phyloP scores from a whole-genome alignment of 148 eudicot genomes.

The Camellia japonica region DNA sequence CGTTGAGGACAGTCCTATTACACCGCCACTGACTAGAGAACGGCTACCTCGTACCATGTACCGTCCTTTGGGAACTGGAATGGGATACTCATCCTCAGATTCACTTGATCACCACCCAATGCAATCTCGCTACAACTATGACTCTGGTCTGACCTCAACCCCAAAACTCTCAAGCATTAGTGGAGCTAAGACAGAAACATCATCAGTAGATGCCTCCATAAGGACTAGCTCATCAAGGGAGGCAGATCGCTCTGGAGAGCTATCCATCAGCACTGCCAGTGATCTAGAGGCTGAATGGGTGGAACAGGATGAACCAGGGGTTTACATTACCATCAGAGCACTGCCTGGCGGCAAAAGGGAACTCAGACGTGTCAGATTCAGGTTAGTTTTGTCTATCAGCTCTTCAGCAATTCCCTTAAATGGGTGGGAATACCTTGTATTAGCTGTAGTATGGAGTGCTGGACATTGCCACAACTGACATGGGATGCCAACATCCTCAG shows the following conservation, averaged over 20 bases:
- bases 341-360: conserved; percentile 84
- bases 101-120: conserved; percentile 76
- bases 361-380: conserved; percentile 97
- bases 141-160: conserved; percentile 70
- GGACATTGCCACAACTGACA: too few species aligned
- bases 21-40: conserved; percentile 82
- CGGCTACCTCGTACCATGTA: conserved; percentile 59
- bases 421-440: background rate
- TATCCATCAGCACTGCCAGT: conserved; percentile 86
- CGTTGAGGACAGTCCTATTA: conserved; percentile 61
- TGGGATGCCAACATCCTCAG: too few species aligned
- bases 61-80: conserved; percentile 46
- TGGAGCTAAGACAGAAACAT: conserved; percentile 73
- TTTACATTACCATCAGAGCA: conserved; percentile 87
- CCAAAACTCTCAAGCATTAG: conserved; percentile 86
- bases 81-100: conserved; percentile 81
- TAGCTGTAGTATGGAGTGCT: background rate
- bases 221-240: conserved; percentile 79
- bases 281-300: conserved; percentile 93
- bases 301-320: conserved; percentile 96
- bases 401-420: background rate
- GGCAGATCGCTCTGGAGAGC: conserved; percentile 81
- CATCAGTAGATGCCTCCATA: conserved; percentile 74
- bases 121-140: conserved; percentile 47
- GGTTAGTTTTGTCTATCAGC: conserved; percentile 38